A percentile compares a stretch with the other conserved stretches of the same genome.
Evolutionary conservation across 1,139 yeast species (phyloP).

Genomic region (Nakaseomyces sp.): DNA sequence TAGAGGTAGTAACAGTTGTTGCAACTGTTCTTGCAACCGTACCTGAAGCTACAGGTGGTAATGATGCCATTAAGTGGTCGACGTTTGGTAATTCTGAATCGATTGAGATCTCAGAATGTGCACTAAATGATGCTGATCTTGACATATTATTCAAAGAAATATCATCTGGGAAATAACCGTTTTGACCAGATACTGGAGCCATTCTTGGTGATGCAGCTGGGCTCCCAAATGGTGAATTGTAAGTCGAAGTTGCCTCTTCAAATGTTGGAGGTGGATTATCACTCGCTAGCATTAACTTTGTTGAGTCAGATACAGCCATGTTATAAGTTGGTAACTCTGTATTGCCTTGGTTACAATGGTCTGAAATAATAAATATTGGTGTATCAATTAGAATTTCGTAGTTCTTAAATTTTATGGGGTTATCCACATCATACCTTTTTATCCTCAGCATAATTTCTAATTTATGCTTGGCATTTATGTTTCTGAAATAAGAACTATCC

Average conservation of each 20-base stretch:
- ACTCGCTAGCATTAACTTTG: conserved; percentile 9
- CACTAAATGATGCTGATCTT: conserved; percentile 15
- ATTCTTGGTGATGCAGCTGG: conserved; percentile 18
- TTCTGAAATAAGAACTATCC: conserved; percentile 55
- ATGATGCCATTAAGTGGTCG: conserved; percentile 3
- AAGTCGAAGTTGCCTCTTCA: conserved; percentile 41
- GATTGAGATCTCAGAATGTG: background rate
- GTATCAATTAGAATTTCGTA: conserved; percentile 87
- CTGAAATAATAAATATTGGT: conserved; percentile 64
- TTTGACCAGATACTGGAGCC: background rate
- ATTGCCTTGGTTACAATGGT: conserved; percentile 60
- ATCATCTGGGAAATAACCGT: conserved; percentile 14
- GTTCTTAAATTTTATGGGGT: conserved; percentile 51
- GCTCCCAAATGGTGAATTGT: conserved; percentile 5
- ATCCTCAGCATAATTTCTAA: conserved; percentile 68
- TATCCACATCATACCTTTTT: conserved; percentile 46
- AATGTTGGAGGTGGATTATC: conserved; percentile 36
- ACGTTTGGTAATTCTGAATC: conserved; percentile 2
- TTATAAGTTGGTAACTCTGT: conserved; percentile 64
- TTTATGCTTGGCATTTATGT: conserved; percentile 61
- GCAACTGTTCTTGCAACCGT: background rate
- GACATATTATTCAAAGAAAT: conserved; percentile 25
- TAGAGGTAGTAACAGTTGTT: background rate
- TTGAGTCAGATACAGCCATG: conserved; percentile 30
- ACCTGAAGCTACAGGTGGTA: conserved; percentile 15